These are phyloP conservation scores for Colletotrichum endophyticum DNA, from an alignment of 2,329 filamentous ascomycete species.

Conservation along the genomic window DNA sequence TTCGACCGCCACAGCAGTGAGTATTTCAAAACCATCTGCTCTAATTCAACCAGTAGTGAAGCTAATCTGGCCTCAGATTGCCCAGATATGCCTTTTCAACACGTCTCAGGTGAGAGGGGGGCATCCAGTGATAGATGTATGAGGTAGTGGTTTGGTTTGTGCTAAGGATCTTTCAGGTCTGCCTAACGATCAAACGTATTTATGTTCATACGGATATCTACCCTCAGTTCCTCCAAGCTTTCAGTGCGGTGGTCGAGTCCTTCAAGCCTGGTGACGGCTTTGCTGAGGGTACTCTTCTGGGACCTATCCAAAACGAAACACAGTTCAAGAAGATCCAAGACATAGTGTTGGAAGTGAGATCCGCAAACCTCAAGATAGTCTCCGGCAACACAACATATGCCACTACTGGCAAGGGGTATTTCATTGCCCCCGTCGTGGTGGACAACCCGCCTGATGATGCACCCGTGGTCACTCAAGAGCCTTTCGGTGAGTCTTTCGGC, in stretches of 20 bases:
- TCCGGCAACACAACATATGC: background rate
- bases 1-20: background rate
- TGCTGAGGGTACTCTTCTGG: background rate
- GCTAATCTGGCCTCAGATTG: background rate
- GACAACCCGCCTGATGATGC: background rate
- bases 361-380: background rate
- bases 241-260: background rate
- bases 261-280: background rate
- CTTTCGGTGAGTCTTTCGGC: background rate
- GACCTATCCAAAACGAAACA: background rate
- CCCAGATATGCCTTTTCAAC: background rate
- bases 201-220: background rate
- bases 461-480: background rate
- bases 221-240: background rate
- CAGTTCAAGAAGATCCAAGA: background rate
- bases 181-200: background rate
- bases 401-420: background rate
- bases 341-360: background rate
- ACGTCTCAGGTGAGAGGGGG: background rate
- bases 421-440: background rate
- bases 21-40: background rate
- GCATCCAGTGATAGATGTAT: accelerated
- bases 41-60: background rate
- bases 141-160: background rate
- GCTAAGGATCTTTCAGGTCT: background rate